Evolutionary conservation across 2,329 filamentous ascomycete genomes (phyloP).

Genomic region (Didymella lethalis): DNA sequence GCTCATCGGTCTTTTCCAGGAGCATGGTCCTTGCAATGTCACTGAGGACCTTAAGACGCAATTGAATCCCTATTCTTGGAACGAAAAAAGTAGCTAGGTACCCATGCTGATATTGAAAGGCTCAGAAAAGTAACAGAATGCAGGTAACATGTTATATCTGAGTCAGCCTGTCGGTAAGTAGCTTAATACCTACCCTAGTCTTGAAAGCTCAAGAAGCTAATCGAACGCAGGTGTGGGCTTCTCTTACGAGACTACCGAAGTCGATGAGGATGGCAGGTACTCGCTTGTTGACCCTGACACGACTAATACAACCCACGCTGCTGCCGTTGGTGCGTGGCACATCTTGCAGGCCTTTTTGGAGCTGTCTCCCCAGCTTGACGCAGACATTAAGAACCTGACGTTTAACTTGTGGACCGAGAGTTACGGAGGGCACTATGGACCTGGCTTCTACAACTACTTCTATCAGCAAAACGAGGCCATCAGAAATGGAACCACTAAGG

Average conservation of each 20-base stretch:
- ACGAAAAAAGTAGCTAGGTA: conserved; percentile 45
- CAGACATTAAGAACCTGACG: conserved; percentile 59
- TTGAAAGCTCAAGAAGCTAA: too few species aligned
- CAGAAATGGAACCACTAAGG: conserved; percentile 55
- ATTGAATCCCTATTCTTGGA: conserved; percentile 52
- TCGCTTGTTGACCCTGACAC: conserved; percentile 43
- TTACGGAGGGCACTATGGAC: conserved; percentile 59
- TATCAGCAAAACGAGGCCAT: conserved; percentile 64
- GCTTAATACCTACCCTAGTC: too few species aligned
- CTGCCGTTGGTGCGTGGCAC: conserved; percentile 48
- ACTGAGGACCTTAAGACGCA: conserved; percentile 50
- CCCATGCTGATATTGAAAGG: too few species aligned
- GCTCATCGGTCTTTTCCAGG: conserved; percentile 64
- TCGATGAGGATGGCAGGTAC: conserved; percentile 38
- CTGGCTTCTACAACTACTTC: conserved; percentile 64
- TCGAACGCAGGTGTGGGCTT: conserved; percentile 46
- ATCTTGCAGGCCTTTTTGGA: conserved; percentile 49
- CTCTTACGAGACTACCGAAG: conserved; percentile 47
- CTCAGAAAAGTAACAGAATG: too few species aligned
- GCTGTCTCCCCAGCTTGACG: conserved; percentile 54
- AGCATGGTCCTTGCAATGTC: conserved; percentile 38
- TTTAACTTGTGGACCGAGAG: conserved; percentile 60
- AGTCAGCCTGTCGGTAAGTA: conserved; percentile 44
- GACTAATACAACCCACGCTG: conserved; percentile 45
- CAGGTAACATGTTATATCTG: conserved; percentile 40